Conservation (phyloP, 2,329 filamentous ascomycete genomes). For the Colletotrichum abscissum region DNA sequence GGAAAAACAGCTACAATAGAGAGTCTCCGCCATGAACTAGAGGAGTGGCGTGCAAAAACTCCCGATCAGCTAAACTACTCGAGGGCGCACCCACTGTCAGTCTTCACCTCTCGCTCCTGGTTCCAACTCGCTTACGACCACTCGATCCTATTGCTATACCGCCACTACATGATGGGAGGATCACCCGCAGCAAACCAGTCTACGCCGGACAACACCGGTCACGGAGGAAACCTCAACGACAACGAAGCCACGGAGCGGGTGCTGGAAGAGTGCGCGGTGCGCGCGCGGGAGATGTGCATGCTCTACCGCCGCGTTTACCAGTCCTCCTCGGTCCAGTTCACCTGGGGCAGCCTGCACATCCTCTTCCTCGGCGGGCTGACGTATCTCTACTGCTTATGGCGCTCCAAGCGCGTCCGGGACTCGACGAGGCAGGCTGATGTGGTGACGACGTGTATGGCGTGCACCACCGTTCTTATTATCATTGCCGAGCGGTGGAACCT, state of each 20-base stretch:
- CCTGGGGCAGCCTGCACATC: constrained; percentile 48
- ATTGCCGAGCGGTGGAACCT: constrained; percentile 48
- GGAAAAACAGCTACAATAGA: background rate
- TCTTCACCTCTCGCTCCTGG: constrained; percentile 51
- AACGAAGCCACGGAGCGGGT: constrained; percentile 27
- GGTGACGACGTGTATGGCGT: constrained; percentile 47
- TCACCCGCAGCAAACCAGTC: background rate
- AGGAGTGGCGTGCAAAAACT: constrained; percentile 43
- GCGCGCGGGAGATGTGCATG: constrained; percentile 46
- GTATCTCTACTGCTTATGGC: constrained; percentile 42
- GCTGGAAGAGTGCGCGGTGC: constrained; percentile 24
- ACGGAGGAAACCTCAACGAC: background rate
- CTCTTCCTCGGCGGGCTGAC: constrained; percentile 49
- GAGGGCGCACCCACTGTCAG: constrained; percentile 38
- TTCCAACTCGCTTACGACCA: constrained; percentile 52
- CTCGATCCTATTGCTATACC: constrained; percentile 51
- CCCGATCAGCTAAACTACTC: constrained; percentile 37
- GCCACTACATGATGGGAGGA: constrained; percentile 39
- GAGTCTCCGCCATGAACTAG: background rate
- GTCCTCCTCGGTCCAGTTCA: constrained; percentile 36
- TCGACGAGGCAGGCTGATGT: constrained; percentile 36
- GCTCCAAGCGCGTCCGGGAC: constrained; percentile 9
- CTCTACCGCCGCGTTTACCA: constrained; percentile 49
- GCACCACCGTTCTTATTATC: constrained; percentile 47
- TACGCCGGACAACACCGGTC: background rate